phyloP scores from a whole-genome alignment of 1,284 basidiomycete species.

The Cutaneotrichosporon curvatum region DNA sequence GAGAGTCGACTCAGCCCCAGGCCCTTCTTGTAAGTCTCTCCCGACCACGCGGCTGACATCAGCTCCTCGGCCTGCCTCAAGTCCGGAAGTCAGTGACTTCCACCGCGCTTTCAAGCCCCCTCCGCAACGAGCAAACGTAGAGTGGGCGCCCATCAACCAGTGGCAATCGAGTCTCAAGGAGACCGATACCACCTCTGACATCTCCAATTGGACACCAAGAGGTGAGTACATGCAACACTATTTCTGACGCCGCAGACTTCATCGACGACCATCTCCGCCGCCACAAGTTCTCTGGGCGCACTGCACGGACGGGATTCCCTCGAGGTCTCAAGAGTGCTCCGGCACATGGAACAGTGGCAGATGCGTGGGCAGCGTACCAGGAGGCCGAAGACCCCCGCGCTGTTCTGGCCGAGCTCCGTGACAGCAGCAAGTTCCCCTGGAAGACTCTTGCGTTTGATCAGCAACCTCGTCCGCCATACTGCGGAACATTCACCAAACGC shows the following conservation, averaged over 20 bases:
- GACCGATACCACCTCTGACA: background rate
- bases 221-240: background rate
- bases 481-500: slow-evolving; percentile 42
- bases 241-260: slow-evolving; percentile 21
- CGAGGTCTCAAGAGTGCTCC: slow-evolving; percentile 36
- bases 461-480: slow-evolving; percentile 42
- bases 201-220: slow-evolving; percentile 2
- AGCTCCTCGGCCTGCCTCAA: background rate
- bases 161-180: slow-evolving; percentile 6
- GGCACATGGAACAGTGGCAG: slow-evolving; percentile 28
- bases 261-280: slow-evolving; percentile 24
- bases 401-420: slow-evolving; percentile 32
- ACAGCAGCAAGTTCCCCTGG: slow-evolving; percentile 37
- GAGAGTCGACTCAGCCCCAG: slow-evolving; percentile 8
- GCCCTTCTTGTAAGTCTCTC: slow-evolving; percentile 18
- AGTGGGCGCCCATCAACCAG: slow-evolving; percentile 29
- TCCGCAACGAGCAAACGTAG: slow-evolving; percentile 21
- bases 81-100: slow-evolving; percentile 23
- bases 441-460: slow-evolving; percentile 44
- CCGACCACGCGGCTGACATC: background rate
- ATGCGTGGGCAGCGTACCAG: slow-evolving; percentile 33
- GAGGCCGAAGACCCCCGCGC: slow-evolving; percentile 40
- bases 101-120: slow-evolving; percentile 27
- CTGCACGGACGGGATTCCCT: slow-evolving; percentile 12
- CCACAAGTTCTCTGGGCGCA: slow-evolving; percentile 4